Percentiles rank a stretch among this genome's conserved stretches.
Conservation (phyloP, 768 basidiomycete species). For the Rhizopogon salebrosus region DNA sequence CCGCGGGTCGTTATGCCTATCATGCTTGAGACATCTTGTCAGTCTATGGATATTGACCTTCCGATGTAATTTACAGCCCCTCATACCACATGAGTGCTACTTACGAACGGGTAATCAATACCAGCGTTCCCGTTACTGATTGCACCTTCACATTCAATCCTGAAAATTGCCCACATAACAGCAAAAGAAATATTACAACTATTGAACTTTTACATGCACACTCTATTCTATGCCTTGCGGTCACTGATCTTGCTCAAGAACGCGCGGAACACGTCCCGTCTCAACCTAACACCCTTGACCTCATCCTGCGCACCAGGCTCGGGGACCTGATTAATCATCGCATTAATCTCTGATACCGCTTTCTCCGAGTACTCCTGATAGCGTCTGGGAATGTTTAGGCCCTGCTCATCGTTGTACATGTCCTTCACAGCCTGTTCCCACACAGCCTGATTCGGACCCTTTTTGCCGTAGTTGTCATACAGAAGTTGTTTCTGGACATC, state of each 20-base stretch:
- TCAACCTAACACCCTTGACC: slow-evolving; percentile 41
- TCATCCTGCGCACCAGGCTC: slow-evolving; percentile 41
- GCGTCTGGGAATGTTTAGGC: slow-evolving; percentile 36
- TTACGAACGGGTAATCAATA: too few relatives aligned
- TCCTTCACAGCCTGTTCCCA: slow-evolving; percentile 57
- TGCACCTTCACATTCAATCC: not conserved
- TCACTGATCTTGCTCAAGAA: slow-evolving; percentile 79
- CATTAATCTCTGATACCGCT: slow-evolving; percentile 36
- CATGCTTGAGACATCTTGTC: too few relatives aligned
- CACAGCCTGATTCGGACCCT: slow-evolving; percentile 34
- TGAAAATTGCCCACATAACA: not conserved
- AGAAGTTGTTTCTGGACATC: slow-evolving; percentile 53
- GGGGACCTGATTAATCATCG: slow-evolving; percentile 67
- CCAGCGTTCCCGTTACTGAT: not conserved
- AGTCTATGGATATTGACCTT: not conserved
- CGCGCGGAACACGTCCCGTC: slow-evolving; percentile 68
- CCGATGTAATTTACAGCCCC: too few relatives aligned
- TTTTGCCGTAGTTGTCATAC: slow-evolving; percentile 65
- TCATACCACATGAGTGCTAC: too few relatives aligned
- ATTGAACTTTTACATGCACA: not conserved
- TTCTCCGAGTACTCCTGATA: slow-evolving; percentile 76
- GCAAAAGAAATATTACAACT: not conserved
- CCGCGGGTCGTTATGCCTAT: not conserved
- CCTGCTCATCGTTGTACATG: slow-evolving; percentile 62
- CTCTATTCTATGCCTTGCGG: slow-evolving; percentile 31